These are phyloP conservation scores for Exobasidium rhododendri DNA, from an alignment of 1,284 basidiomycete genomes.

Conservation along the genomic window DNA sequence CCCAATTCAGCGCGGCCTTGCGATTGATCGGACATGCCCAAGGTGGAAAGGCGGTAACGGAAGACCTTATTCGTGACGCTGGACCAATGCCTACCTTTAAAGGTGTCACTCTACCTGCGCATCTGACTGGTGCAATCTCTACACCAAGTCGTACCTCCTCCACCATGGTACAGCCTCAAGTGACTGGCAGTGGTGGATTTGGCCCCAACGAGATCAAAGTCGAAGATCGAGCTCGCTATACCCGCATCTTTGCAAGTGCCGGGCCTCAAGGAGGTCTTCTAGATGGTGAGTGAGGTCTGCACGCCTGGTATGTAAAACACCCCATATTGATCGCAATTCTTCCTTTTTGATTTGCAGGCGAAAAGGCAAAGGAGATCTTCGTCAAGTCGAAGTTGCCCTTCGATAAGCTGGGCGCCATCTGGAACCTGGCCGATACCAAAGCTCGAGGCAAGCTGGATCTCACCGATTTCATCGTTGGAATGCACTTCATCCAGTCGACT, in stretches of 20 bases:
- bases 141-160: conserved; percentile 17
- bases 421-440: conserved; percentile 93
- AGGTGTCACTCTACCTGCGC: conserved; percentile 62
- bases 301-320: conserved; percentile 6
- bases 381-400: conserved; percentile 85
- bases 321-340: background rate
- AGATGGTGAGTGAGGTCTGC: too few relatives aligned
- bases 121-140: conserved; percentile 6
- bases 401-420: conserved; percentile 89
- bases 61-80: conserved; percentile 55
- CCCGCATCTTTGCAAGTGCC: conserved; percentile 52
- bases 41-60: conserved; percentile 70
- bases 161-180: conserved; percentile 12
- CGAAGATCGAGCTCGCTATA: conserved; percentile 52
- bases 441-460: conserved; percentile 83
- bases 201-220: conserved; percentile 38
- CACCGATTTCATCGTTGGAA: conserved; percentile 90
- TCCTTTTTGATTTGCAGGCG: too few relatives aligned
- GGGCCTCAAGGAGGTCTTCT: conserved; percentile 44
- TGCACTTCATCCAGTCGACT: conserved; percentile 82
- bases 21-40: conserved; percentile 91
- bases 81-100: conserved; percentile 79
- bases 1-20: conserved; percentile 70
- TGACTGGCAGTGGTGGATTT: conserved; percentile 15
- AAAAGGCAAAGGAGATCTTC: conserved; percentile 88